phyloP scores from a whole-genome alignment of 2,329 filamentous ascomycete genomes.

The Xylaria sp. region DNA sequence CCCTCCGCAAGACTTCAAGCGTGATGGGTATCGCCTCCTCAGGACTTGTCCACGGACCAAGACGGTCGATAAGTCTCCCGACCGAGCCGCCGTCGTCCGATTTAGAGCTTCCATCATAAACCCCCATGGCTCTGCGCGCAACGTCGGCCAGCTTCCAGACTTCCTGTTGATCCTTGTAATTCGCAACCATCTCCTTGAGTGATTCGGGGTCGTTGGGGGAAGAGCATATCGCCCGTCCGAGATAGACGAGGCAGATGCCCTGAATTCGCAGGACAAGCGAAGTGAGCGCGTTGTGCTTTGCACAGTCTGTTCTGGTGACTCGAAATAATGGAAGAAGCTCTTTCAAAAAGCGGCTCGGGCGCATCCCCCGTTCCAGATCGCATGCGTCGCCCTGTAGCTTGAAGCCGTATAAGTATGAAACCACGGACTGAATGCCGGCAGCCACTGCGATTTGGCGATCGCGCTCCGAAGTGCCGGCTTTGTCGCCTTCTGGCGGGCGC shows the following conservation, averaged over 20 bases:
- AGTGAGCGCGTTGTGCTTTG: conserved; percentile 21
- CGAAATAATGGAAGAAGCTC: conserved; percentile 32
- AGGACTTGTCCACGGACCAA: conserved; percentile 37
- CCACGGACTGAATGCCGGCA: conserved; percentile 35
- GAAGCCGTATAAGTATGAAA: conserved; percentile 55
- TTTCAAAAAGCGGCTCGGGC: conserved; percentile 40
- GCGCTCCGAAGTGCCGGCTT: conserved; percentile 17
- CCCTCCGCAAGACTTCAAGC: conserved; percentile 34
- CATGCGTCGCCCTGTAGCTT: conserved; percentile 51
- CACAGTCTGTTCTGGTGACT: conserved; percentile 31
- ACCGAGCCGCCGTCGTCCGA: conserved; percentile 33
- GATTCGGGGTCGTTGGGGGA: conserved; percentile 27
- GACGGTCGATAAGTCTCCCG: conserved; percentile 37
- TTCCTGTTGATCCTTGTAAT: conserved; percentile 33
- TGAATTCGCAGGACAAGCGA: conserved; percentile 37
- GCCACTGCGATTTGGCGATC: conserved; percentile 34
- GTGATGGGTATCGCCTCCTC: conserved; percentile 35
- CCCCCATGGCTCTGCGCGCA: conserved; percentile 30
- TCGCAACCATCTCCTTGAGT: conserved; percentile 25
- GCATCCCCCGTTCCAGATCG: conserved; percentile 46
- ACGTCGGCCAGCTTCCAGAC: conserved; percentile 33
- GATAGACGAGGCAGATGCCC: conserved; percentile 32
- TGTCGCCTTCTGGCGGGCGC: conserved; percentile 16
- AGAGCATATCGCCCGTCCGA: conserved; percentile 31
- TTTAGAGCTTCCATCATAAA: conserved; percentile 27